Percentiles rank a stretch among this genome's conserved stretches.
phyloP scores from a whole-genome alignment of 345 rosid genomes.

The Limnanthes douglasii region DNA sequence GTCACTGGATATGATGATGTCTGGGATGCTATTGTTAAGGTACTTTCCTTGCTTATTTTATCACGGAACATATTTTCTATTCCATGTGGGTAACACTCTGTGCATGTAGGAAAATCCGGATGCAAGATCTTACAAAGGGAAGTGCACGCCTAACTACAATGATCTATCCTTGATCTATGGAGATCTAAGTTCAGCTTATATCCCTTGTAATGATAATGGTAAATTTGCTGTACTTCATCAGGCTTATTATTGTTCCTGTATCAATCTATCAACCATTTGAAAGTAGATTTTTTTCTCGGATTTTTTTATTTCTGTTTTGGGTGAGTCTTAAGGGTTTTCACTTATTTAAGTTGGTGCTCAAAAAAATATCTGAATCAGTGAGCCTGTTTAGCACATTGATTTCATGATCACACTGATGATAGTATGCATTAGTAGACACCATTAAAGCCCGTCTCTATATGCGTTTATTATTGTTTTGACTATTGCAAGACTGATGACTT shows the following conservation, averaged over 20 bases:
- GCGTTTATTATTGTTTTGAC: background rate
- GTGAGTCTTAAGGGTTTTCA: no score
- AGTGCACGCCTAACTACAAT: constrained; percentile 16
- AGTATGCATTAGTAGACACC: background rate
- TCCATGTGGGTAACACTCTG: constrained; percentile 12
- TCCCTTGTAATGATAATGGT: constrained; percentile 13
- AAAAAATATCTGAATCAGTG: no score
- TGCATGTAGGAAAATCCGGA: constrained; percentile 27
- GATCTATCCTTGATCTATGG: constrained; percentile 35
- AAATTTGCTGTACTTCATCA: constrained; percentile 4
- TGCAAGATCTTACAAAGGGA: constrained; percentile 10
- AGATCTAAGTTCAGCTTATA: constrained; percentile 11
- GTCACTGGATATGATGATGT: constrained; percentile 21
- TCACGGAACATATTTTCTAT: no score
- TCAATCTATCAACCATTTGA: no score
- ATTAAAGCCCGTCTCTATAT: background rate
- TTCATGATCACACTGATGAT: no score
- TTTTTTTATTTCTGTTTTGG: no score
- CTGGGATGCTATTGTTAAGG: constrained; percentile 28
- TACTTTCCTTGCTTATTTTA: constrained; percentile 10
- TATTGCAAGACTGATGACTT: background rate
- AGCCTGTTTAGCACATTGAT: no score
- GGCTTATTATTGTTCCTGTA: no score
- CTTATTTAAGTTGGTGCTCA: no score
- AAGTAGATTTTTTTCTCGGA: no score